Base-by-base conservation (phyloP, 768 basidiomycete genomes). In the Lactarius trivialis region DNA sequence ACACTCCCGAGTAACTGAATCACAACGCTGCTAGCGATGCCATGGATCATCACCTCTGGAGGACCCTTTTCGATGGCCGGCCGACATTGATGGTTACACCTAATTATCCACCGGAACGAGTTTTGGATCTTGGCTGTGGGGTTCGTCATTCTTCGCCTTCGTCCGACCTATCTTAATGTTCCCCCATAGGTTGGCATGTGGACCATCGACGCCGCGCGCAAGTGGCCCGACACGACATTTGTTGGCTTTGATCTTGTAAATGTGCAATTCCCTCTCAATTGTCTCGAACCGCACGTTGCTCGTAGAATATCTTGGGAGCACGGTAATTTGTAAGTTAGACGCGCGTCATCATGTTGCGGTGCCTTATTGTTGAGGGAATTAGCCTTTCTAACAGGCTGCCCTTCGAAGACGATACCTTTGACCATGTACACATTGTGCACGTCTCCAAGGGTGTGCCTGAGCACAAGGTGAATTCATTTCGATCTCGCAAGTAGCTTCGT, bases 401-500 rank as follows among this genome's bases (percentile, higher is more conserved):
- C 0, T 91, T 90, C 69, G 88, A 90, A 17, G 89, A 91, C 58
- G 88, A 91, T 63, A 83, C 87, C 67, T 91, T 91, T 64, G 89
- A 91, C 71, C 83, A 88, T 71, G 83, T 91, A n/a, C 90, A 86
- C 67, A 81, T 91, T 55, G 78, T 82, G 62, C 75, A 76, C 55
- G 81, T 90, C 61, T 82, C 86, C 0, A 78, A 78, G 68, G 87
- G 83, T 14, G 81, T 90, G 37, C 87, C 88, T 7, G 88, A 89
- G 54, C 60, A 68, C 55, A 70, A 70, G 53, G 69, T 71, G 43
- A 39, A 24, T 48, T 50, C 28, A 32, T 19, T 59, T 66, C 19
- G 52, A 68, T 34, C 54, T 68, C 3, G 65, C 69, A 3, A 49
- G 62, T 19, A 7, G 28, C 21, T 36, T 21, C 50, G 77, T 77